Evolutionary conservation across 2,329 filamentous ascomycete genomes (phyloP).

Genomic region (Colletotrichum paranaense): DNA sequence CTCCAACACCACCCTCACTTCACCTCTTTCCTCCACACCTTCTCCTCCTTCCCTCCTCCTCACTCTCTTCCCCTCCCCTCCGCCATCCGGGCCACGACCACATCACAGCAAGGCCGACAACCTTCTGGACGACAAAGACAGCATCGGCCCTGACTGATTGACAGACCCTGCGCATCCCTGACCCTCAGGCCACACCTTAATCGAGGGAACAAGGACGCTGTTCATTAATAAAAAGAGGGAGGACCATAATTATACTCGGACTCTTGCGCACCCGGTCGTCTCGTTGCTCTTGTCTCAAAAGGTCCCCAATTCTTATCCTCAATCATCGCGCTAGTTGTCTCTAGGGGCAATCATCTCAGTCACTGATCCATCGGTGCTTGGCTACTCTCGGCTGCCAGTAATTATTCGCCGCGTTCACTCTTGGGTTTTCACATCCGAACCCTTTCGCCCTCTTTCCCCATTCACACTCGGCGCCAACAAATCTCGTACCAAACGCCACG

Average conservation of each 20-base stretch:
- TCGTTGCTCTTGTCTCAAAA: conserved; percentile 27
- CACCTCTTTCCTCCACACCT: neutral
- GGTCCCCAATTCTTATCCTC: conserved; percentile 22
- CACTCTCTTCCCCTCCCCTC: neutral
- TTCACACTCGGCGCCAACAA: conserved; percentile 28
- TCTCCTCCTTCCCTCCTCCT: neutral
- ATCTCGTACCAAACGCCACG: conserved; percentile 30
- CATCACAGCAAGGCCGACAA: neutral
- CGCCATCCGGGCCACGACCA: neutral
- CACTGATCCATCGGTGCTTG: conserved; percentile 15
- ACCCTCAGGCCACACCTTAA: conserved; percentile 7
- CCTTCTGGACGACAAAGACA: neutral
- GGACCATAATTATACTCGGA: conserved; percentile 26
- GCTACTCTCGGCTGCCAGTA: conserved; percentile 20
- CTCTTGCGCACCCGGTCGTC: conserved; percentile 21
- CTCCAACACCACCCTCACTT: neutral
- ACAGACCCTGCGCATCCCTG: neutral
- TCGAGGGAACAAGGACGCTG: neutral
- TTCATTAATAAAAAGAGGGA: neutral
- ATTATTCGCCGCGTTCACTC: conserved; percentile 21
- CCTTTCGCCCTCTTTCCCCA: conserved; percentile 1
- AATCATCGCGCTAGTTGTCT: conserved; percentile 30
- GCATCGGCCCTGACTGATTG: neutral
- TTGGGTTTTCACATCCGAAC: conserved; percentile 24
- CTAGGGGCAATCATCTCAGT: conserved; percentile 26